Evolutionary conservation across 116 monocot species (phyloP).

Genomic region (Papilionanthe hybrid): DNA sequence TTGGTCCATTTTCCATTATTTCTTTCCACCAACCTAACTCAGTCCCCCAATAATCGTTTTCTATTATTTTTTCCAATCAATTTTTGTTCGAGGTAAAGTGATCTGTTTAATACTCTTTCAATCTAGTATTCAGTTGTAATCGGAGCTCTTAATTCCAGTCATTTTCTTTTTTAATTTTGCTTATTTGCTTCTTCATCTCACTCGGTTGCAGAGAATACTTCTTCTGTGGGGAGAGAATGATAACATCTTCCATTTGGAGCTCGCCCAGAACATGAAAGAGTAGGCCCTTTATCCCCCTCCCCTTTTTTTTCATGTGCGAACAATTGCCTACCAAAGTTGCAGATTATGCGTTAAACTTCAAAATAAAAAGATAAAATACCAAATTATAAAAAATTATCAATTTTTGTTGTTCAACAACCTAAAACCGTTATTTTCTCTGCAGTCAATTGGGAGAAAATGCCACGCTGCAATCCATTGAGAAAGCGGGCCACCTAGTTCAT

Average conservation of each 20-base stretch:
- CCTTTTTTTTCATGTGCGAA: no score
- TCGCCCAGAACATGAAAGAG: conserved; percentile 72
- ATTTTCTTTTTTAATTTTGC: neutral
- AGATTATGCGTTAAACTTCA: no score
- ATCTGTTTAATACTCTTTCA: no score
- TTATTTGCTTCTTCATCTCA: neutral
- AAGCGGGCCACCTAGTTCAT: conserved; percentile 76
- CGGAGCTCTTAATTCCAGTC: neutral
- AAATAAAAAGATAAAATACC: no score
- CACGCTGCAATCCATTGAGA: conserved; percentile 40
- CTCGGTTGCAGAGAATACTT: conserved; percentile 50
- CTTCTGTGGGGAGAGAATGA: conserved; percentile 92
- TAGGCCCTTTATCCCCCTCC: conserved; percentile 12
- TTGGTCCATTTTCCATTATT: no score
- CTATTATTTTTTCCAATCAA: no score
- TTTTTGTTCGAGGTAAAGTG: no score
- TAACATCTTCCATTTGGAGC: conserved; percentile 68
- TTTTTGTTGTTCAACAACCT: neutral
- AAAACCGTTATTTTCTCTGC: neutral
- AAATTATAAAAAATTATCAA: no score
- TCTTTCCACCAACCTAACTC: no score
- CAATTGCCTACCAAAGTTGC: no score
- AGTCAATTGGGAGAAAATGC: conserved; percentile 69
- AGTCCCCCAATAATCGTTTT: no score
- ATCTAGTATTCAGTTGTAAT: no score